Evolutionary conservation across 768 basidiomycete genomes (phyloP), one percentile per base, ranked within the genome.

Genomic region (Amanita rubescens): DNA sequence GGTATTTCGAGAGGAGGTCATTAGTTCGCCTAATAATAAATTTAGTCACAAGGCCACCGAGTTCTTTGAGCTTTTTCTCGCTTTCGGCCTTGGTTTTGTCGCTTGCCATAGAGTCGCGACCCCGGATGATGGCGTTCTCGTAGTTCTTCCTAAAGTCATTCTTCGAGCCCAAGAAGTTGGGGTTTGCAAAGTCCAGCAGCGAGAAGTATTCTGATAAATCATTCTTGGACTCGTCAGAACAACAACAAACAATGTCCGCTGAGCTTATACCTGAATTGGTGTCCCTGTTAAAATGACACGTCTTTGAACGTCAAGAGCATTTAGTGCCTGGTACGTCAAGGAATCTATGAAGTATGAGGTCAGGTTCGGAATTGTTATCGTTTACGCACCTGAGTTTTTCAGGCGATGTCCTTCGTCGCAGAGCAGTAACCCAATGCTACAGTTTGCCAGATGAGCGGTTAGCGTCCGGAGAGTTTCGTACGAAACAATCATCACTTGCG

Each of bases 321-420:
- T 90, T 30, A 99, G 73, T 2, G 93, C 81, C 65, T 85, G 83
- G 67, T 91, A 97, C 0, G 94, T 95, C 25, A 82, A 77, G 0
- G 90, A 92, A 41, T 95, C 94, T 92, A 63, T 12, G 22, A 22
- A 49, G 47, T 2, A 55, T 41, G 35, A 49, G 32, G 11, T 17
- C 8, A 34, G 17, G 11, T 33, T 37, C 22, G 30, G 4, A 7
- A 9, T 15, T 37, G 52, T 22, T 17, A 32, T 27, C 22, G 15
- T 19, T n/a, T 48, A 48, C 20, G 51, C 58, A 90, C 94, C 90
- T 44, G 90, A 90, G 65, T 99, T 99, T 72, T 99, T 99, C 55
- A 99, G 73, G 48, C 95, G 76, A 72, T 99, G 95, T 3, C 95
- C 95, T 72, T 99, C 95, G 62, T 99, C 95, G 57, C 93, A 95